These are phyloP conservation scores for Aspergillus eucalypticola DNA, from an alignment of 2,329 filamentous ascomycete species.

Conservation along the genomic window DNA sequence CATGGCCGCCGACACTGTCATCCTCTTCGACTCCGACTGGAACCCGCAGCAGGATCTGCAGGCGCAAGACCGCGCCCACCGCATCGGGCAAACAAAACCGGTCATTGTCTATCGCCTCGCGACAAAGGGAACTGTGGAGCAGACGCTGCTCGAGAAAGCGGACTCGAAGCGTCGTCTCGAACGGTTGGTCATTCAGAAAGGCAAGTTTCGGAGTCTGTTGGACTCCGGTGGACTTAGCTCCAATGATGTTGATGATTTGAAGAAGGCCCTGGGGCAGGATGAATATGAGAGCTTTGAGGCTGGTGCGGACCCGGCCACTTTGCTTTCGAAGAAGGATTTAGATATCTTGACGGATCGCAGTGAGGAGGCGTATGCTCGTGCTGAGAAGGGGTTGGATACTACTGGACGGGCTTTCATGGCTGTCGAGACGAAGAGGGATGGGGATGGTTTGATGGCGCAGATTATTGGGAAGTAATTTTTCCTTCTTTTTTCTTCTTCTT, in stretches of 20 bases:
- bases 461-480: conserved; percentile 20
- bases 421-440: conserved; percentile 72
- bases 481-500: neutral
- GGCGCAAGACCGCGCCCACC: conserved; percentile 90
- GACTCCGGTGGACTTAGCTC: conserved; percentile 48
- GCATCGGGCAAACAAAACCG: conserved; percentile 88
- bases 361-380: conserved; percentile 66
- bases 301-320: conserved; percentile 54
- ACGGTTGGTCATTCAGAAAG: conserved; percentile 94
- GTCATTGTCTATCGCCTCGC: conserved; percentile 93
- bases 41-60: conserved; percentile 97
- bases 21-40: conserved; percentile 88
- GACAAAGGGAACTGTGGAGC: conserved; percentile 89
- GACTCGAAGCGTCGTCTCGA: conserved; percentile 90
- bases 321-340: conserved; percentile 76
- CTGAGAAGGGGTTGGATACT: conserved; percentile 73
- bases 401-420: conserved; percentile 63
- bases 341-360: conserved; percentile 75
- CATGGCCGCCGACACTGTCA: conserved; percentile 85
- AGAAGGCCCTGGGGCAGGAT: conserved; percentile 66
- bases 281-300: conserved; percentile 68
- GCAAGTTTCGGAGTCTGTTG: conserved; percentile 71
- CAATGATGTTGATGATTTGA: conserved; percentile 62
- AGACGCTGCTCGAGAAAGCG: conserved; percentile 79
- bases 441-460: conserved; percentile 34